Conservation (phyloP, 495 filamentous ascomycete genomes). For the Aspergillus bridgeri region DNA sequence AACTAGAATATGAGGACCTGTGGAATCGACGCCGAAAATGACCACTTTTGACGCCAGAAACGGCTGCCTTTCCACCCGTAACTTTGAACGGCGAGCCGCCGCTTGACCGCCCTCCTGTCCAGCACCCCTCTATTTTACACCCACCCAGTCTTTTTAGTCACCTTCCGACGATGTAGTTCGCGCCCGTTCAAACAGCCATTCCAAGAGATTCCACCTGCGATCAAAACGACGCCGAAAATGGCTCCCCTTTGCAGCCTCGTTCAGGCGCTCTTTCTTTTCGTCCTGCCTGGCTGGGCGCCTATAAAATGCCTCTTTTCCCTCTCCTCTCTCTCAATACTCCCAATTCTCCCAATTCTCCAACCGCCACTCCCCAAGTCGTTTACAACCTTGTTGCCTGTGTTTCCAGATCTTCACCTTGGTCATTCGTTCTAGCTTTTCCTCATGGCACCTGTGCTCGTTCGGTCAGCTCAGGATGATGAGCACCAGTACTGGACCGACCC, state of each 20-base stretch:
- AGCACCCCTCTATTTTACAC: no score
- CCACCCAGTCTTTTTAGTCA: no score
- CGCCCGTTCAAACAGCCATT: no score
- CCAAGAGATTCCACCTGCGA: no score
- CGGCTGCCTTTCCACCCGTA: no score
- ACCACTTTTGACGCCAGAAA: no score
- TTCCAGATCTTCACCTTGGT: slow-evolving; percentile 1
- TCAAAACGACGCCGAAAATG: slow-evolving; percentile 8
- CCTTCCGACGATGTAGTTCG: no score
- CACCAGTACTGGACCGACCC: slow-evolving; percentile 31
- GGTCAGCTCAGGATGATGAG: slow-evolving; percentile 18
- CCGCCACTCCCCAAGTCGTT: background rate
- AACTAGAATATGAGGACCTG: no score
- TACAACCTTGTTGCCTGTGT: background rate
- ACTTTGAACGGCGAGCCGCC: no score
- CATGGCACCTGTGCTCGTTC: slow-evolving; percentile 16
- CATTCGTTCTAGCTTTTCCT: slow-evolving; percentile 4
- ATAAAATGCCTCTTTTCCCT: slow-evolving; percentile 21
- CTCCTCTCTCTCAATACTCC: slow-evolving; percentile 3
- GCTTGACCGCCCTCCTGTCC: no score
- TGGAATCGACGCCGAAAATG: no score
- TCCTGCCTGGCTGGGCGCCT: slow-evolving; percentile 12
- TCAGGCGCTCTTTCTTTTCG: slow-evolving; percentile 3
- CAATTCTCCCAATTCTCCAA: slow-evolving; percentile 5
- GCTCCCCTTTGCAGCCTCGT: slow-evolving; percentile 5